These are phyloP conservation scores for Echinochloa phyllopogon DNA, from an alignment of 176 grass and related monocot genomes.

Conservation along the genomic window DNA sequence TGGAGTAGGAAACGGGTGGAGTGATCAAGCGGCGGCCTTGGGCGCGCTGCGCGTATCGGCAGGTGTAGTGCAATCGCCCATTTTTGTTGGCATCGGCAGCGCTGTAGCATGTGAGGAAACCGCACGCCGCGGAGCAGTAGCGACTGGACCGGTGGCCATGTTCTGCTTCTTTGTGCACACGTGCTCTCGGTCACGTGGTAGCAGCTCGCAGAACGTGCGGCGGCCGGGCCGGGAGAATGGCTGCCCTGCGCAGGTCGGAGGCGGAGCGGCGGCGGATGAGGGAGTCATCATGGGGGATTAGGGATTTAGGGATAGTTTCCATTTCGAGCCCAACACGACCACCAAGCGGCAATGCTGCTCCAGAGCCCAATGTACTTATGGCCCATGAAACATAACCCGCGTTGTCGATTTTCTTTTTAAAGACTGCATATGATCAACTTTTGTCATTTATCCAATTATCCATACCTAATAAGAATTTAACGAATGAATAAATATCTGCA, in stretches of 20 bases:
- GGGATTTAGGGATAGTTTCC: not conserved
- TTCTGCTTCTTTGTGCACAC: not conserved
- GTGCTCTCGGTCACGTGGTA: not conserved
- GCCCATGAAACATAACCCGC: not conserved
- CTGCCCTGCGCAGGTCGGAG: not conserved
- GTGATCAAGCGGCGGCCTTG: conserved; percentile 16
- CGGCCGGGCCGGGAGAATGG: not conserved
- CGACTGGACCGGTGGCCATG: not conserved
- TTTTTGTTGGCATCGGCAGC: not conserved
- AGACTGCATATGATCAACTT: too few species aligned
- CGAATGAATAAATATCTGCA: too few species aligned
- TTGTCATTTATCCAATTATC: too few species aligned
- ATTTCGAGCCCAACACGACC: not conserved
- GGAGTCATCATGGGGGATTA: not conserved
- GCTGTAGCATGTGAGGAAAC: conserved; percentile 15
- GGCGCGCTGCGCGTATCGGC: not conserved
- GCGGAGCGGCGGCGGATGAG: too few species aligned
- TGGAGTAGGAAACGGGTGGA: not conserved
- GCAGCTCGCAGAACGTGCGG: not conserved
- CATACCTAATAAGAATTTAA: too few species aligned
- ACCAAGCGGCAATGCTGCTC: not conserved
- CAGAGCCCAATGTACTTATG: not conserved
- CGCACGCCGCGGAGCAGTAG: not conserved
- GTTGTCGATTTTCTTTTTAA: too few species aligned
- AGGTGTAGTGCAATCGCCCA: not conserved